These are phyloP conservation scores for Rugiboletus extremiorientalis DNA, from an alignment of 1,284 basidiomycete species.

Conservation along the genomic window DNA sequence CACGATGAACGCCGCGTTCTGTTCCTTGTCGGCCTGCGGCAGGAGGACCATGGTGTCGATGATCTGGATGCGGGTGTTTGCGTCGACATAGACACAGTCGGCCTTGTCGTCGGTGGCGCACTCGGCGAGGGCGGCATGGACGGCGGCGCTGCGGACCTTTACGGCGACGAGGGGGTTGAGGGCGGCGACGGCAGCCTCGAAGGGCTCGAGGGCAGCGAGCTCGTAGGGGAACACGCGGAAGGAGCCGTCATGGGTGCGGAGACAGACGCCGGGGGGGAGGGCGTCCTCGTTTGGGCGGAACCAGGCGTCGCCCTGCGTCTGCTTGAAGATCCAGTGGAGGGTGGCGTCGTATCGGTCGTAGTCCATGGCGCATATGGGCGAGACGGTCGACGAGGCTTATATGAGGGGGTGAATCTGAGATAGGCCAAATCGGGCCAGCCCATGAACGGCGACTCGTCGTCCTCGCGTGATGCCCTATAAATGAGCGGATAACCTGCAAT, in stretches of 20 bases:
- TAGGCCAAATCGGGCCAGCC: constrained; percentile 13
- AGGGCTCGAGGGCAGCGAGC: constrained; percentile 62
- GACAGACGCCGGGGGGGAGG: constrained; percentile 59
- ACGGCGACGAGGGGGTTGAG: constrained; percentile 83
- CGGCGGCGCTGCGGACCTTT: constrained; percentile 75
- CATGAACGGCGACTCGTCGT: constrained; percentile 15
- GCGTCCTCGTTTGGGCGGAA: constrained; percentile 52
- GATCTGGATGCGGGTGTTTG: constrained; percentile 70
- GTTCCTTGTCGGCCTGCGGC: constrained; percentile 78
- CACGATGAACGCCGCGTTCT: constrained; percentile 82
- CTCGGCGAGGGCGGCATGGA: constrained; percentile 75
- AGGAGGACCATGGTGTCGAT: constrained; percentile 68
- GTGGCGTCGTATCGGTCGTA: constrained; percentile 39
- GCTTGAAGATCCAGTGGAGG: constrained; percentile 40
- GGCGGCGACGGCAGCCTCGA: constrained; percentile 68
- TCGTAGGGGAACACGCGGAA: constrained; percentile 77
- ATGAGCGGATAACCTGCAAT: no score
- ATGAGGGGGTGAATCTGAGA: constrained; percentile 19
- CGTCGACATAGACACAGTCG: constrained; percentile 58
- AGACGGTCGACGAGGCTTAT: constrained; percentile 4
- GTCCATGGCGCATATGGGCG: constrained; percentile 29
- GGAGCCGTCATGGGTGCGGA: constrained; percentile 59
- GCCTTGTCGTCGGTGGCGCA: constrained; percentile 43
- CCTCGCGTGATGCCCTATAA: no score
- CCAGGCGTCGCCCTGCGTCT: constrained; percentile 60